Base-by-base conservation (phyloP, 441 rosid species). In the Arabidopsis lyrata region DNA sequence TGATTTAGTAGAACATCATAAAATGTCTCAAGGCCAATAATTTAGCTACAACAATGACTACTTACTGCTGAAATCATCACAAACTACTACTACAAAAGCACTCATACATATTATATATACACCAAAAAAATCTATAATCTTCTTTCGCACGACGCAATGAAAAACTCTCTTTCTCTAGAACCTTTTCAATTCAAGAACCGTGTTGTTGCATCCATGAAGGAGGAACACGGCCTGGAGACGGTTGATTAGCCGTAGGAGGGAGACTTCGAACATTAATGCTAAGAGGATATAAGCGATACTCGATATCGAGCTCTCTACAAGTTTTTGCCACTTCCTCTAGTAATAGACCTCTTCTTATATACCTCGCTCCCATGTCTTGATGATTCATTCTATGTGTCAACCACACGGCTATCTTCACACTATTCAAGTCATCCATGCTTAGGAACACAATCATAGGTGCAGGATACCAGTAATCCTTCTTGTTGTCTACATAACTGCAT, bases 341-440 rank as follows among this genome's bases (percentile, higher is more conserved):
- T 69, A 87, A 75, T 56, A 67, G 81, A 44, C 80, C 57, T 75
- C 91, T 81, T 72, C 91, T 83, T 15, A 31, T 60, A 75, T 44
- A 87, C 72, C 82, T 83, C 80, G 84, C 92, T 63, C 85, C 88
- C 80, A 85, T 83, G 77, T 87, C 87, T 77, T 87, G 92, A 75
- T 75, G 80, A 70, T 87, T 87, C 86, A 87, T 85, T 73, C 53
- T 81, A 24, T 87, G 91, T 5, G 76, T 57, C 32, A 83, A 73
- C 91, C 91, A 87, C 65, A 87, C 77, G 2, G 87, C 91, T n/a
- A 87, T 77, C 73, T 81, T 83, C 58, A 87, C 75, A 53, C 80
- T 81, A 44, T 79, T 73, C 75, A 87, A 53, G 29, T 77, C 79
- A 66, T 84, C 87, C 63, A 85, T 58, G 32, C 78, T 87, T 71